A percentile compares a stretch with the other conserved stretches of the same genome.
Conservation (phyloP, 2,329 filamentous ascomycete species). For the Colletotrichum horii region DNA sequence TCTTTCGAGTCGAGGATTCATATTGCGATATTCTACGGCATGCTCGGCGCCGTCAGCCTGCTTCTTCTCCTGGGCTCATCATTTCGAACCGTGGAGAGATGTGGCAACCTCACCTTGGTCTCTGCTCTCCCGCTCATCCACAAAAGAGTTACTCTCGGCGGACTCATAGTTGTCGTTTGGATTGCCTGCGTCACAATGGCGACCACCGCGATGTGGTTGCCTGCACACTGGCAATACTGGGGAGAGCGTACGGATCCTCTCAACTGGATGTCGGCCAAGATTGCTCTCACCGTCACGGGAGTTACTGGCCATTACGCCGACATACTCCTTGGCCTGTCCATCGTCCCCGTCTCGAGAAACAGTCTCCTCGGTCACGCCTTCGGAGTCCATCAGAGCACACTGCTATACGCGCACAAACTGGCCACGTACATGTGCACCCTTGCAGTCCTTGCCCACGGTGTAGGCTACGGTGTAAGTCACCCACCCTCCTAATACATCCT, state of each 20-base stretch:
- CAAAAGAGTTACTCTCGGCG: conserved; percentile 7
- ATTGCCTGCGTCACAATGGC: conserved; percentile 7
- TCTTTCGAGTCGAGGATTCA: conserved; percentile 16
- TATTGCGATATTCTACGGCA: conserved; percentile 10
- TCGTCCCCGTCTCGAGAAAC: conserved; percentile 20
- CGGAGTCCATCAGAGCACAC: conserved; percentile 17
- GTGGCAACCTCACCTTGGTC: background rate
- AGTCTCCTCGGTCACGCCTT: conserved; percentile 18
- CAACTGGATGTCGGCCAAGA: conserved; percentile 11
- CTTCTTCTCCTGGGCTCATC: background rate
- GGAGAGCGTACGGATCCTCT: background rate
- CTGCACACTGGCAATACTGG: conserved; percentile 9
- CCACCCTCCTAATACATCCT: fast-evolving
- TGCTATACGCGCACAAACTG: conserved; percentile 19
- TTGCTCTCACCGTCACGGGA: conserved; percentile 13
- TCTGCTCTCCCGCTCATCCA: background rate
- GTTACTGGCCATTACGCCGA: conserved; percentile 22
- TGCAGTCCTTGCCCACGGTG: conserved; percentile 7
- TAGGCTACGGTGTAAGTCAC: conserved; percentile 15
- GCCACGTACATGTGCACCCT: background rate
- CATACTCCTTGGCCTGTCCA: conserved; percentile 14
- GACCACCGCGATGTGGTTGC: conserved; percentile 9
- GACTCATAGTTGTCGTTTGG: background rate
- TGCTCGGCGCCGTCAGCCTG: conserved; percentile 1
- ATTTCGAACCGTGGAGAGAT: background rate